Conservation (phyloP, 202 grass and related monocot genomes). For the Elaeis oleifera region DNA sequence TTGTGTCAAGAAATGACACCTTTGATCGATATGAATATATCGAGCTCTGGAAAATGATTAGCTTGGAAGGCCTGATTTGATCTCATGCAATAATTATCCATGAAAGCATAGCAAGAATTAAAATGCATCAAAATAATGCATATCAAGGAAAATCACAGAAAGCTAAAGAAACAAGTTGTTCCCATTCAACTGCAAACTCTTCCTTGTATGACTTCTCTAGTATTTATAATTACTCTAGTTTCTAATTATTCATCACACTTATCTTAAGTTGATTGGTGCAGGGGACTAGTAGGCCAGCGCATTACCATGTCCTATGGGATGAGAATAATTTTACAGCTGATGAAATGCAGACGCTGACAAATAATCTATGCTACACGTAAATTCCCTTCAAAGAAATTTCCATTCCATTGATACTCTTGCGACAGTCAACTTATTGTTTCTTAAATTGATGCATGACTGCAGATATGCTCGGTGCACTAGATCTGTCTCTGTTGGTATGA, state of each 20-base stretch:
- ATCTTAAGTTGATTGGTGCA: conserved; percentile 4
- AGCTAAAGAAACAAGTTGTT: too few species aligned
- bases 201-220: too few species aligned
- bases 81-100: background rate
- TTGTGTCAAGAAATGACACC: too few species aligned
- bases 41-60: too few species aligned
- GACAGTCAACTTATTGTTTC: background rate
- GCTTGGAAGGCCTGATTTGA: background rate
- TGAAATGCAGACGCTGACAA: conserved; percentile 67
- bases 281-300: conserved; percentile 51
- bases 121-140: too few species aligned
- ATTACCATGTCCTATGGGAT: conserved; percentile 50
- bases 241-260: too few species aligned
- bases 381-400: background rate
- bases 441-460: conserved; percentile 30
- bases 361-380: conserved; percentile 78
- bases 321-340: conserved; percentile 63
- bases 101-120: background rate
- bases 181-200: too few species aligned
- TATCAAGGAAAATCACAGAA: too few species aligned
- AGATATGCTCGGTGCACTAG: conserved; percentile 89
- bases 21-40: too few species aligned
- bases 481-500: conserved; percentile 86
- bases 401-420: background rate
- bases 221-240: too few species aligned